A percentile compares a stretch with the other conserved stretches of the same genome.
Conservation (phyloP, 768 basidiomycete species). For the Phylloporus sp. region DNA sequence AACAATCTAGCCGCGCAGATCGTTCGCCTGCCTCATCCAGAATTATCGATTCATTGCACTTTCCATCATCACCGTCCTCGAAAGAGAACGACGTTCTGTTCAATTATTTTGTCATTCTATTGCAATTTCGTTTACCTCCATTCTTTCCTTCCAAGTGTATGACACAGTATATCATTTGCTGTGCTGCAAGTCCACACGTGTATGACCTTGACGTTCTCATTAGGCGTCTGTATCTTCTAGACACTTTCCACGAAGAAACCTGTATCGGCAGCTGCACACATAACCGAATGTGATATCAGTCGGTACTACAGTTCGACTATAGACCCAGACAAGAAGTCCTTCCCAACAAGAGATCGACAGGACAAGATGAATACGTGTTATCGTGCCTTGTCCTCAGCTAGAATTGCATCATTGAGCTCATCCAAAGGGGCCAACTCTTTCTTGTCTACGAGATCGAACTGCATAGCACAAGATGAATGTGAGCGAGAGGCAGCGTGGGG, state of each 20-base stretch:
- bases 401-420: conserved; percentile 91
- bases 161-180: conserved; percentile 1
- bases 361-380: conserved; percentile 4
- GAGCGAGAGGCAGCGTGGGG: conserved; percentile 4
- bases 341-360: not conserved
- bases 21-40: not conserved
- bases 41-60: conserved; percentile 3
- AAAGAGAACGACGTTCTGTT: not conserved
- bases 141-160: not conserved
- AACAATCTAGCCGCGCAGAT: conserved; percentile 43
- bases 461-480: conserved; percentile 2
- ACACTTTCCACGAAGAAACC: conserved; percentile 1
- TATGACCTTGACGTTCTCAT: not conserved
- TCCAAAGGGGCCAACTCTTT: conserved; percentile 94
- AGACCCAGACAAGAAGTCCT: not conserved
- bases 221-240: not conserved
- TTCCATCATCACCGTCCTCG: not conserved
- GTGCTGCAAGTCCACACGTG: not conserved
- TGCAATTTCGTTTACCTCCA: not conserved
- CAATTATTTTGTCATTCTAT: not conserved
- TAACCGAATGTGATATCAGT: conserved; percentile 11
- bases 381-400: conserved; percentile 50
- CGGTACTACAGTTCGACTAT: conserved; percentile 4
- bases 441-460: conserved; percentile 95
- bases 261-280: conserved; percentile 6